Evolutionary conservation across 192 early-diverging fungal genomes (phyloP), one percentile per base, ranked within the genome.

Genomic region (Coemansia sp.): DNA sequence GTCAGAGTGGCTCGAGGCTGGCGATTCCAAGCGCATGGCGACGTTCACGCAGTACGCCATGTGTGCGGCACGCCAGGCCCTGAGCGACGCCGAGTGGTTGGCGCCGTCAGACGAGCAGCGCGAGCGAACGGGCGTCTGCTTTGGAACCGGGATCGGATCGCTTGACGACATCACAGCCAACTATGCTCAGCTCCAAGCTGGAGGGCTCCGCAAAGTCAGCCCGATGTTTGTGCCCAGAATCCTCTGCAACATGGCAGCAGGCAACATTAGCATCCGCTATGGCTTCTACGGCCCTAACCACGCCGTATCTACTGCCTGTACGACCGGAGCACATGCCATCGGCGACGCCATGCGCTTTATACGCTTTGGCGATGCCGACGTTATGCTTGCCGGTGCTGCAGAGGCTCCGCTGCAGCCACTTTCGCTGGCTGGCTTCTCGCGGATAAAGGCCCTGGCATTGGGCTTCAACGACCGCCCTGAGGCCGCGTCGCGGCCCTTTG

Each of bases 291-390:
- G 97, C 0, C 97, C 97, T 7, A 97, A 97, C 74, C 96, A 97
- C 74, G 88, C 94, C 24, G 93, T 90, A 0, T 92, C 95, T 3
- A 98, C 97, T 0, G 97, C 97, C 1, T 98, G 97, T 70, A 94
- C 97, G 2, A 97, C 97, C 5, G 97, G 97, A 6, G 95, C 96
- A 3, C 96, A 98, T 74, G 87, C 97, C 0, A 90, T 98, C 34
- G 97, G 96, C 27, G 97, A 98, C 68, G 97, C 97, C 0, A 90
- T 90, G 86, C 87, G 97, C 34, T 97, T 96, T 72, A 98, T 98
- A 71, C 87, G 90, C 51, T 94, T 86, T 67, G 94, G 93, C 34
- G 97, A 98, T 64, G 95, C 95, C 7, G 94, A 97, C 78, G 95
- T 98, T 6, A 96, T 98, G 93, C 78, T 98, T 12, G 95, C 95